Evolutionary conservation across 176 grass and related monocot species (phyloP).

Genomic region (Neostapfia colusana): DNA sequence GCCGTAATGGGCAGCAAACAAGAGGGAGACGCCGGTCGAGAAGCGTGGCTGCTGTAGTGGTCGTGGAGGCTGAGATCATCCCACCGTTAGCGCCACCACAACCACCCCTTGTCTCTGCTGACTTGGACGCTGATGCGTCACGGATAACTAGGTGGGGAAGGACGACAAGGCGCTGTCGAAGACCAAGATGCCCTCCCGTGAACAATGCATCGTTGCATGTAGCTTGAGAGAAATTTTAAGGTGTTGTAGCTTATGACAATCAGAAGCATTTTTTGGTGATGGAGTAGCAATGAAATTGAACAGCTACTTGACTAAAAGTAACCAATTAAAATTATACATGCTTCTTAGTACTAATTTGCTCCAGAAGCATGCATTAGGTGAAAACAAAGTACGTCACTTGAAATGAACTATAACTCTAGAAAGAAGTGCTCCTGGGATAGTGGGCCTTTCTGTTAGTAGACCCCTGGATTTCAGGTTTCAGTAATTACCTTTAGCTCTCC

Average conservation of each 20-base stretch:
- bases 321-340: constrained; percentile 39
- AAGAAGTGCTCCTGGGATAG: constrained; percentile 18
- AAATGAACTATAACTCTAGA: constrained; percentile 27
- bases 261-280: constrained; percentile 22
- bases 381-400: constrained; percentile 38
- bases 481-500: background rate
- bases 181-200: constrained; percentile 48
- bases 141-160: constrained; percentile 64
- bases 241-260: constrained; percentile 32
- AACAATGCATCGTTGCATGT: constrained; percentile 47
- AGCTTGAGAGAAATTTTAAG: constrained; percentile 44
- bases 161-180: constrained; percentile 67
- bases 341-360: constrained; percentile 44
- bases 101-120: constrained; percentile 20
- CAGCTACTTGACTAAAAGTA: constrained; percentile 32
- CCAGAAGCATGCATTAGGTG: constrained; percentile 39
- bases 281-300: constrained; percentile 35
- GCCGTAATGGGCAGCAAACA: constrained; percentile 32
- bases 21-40: constrained; percentile 36
- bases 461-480: no score
- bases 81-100: background rate
- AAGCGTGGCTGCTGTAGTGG: constrained; percentile 21
- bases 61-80: constrained; percentile 32
- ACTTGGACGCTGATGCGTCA: constrained; percentile 32
- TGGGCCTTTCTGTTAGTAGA: background rate